Evolutionary conservation across 2,329 filamentous ascomycete genomes (phyloP).

Genomic region (Penicillium olsonii): DNA sequence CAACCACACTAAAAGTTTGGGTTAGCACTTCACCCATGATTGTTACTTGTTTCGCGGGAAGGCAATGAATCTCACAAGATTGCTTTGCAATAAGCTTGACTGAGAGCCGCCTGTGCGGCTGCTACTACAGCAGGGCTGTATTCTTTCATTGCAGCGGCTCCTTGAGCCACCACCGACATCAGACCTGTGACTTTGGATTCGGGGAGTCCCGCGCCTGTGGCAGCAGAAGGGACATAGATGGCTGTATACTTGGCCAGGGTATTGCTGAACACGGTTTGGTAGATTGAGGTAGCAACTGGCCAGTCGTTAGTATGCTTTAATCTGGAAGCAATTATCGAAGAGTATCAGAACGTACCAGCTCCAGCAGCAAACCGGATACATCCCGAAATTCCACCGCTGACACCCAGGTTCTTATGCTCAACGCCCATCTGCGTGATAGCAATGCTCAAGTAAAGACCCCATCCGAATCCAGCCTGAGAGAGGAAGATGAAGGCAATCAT

Average conservation of each 20-base stretch:
- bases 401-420: conserved; percentile 51
- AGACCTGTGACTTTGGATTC: conserved; percentile 32
- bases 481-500: conserved; percentile 53
- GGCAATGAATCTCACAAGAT: conserved; percentile 21
- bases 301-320: neutral
- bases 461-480: conserved; percentile 49
- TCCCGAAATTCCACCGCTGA: conserved; percentile 47
- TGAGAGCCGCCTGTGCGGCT: conserved; percentile 22
- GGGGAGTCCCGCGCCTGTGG: conserved; percentile 37
- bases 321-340: neutral
- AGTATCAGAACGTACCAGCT: conserved; percentile 24
- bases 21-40: neutral
- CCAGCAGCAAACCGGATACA: conserved; percentile 49
- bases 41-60: neutral
- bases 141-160: conserved; percentile 17
- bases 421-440: conserved; percentile 54
- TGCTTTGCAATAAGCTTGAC: conserved; percentile 27
- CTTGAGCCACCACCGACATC: conserved; percentile 27
- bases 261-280: conserved; percentile 47
- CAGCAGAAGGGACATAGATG: conserved; percentile 38
- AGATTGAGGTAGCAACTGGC: conserved; percentile 43
- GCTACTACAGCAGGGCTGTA: conserved; percentile 22
- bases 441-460: conserved; percentile 51
- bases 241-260: conserved; percentile 32
- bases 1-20: conserved; percentile 22